Evolutionary conservation across 2,329 filamentous ascomycete genomes (phyloP).

Genomic region (Thermothelomyces thermophilus): DNA sequence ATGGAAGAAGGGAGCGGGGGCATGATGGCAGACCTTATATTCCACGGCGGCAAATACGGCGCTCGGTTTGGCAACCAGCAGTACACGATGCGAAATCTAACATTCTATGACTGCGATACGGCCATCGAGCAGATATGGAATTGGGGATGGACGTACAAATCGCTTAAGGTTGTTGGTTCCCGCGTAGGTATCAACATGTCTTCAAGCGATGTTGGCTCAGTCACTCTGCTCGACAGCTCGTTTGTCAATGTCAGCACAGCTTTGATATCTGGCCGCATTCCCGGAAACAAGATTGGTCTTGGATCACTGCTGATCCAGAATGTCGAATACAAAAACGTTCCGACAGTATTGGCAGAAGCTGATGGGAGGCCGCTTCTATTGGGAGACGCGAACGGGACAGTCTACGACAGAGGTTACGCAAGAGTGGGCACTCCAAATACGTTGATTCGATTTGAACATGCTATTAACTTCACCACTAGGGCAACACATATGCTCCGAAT

Average conservation of each 20-base stretch:
- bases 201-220: constrained; percentile 61
- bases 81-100: constrained; percentile 62
- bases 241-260: constrained; percentile 61
- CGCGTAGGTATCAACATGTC: constrained; percentile 61
- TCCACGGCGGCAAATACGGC: constrained; percentile 62
- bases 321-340: constrained; percentile 34
- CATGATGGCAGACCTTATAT: constrained; percentile 61
- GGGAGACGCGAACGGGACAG: constrained; percentile 41
- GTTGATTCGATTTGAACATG: background rate
- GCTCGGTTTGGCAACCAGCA: constrained; percentile 58
- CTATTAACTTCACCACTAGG: constrained; percentile 38
- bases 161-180: constrained; percentile 54
- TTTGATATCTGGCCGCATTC: constrained; percentile 53
- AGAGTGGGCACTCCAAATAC: no score
- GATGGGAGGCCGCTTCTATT: constrained; percentile 43
- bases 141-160: constrained; percentile 70
- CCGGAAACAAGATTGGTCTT: constrained; percentile 32
- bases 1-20: constrained; percentile 61
- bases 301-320: constrained; percentile 44
- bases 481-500: constrained; percentile 55
- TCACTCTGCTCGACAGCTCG: constrained; percentile 67
- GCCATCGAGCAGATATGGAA: constrained; percentile 68
- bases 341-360: constrained; percentile 34
- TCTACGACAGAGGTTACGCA: constrained; percentile 49
- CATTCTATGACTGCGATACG: constrained; percentile 56